These are phyloP conservation scores for Rhynchosporium secalis DNA, from an alignment of 2,329 filamentous ascomycete species.

Conservation along the genomic window DNA sequence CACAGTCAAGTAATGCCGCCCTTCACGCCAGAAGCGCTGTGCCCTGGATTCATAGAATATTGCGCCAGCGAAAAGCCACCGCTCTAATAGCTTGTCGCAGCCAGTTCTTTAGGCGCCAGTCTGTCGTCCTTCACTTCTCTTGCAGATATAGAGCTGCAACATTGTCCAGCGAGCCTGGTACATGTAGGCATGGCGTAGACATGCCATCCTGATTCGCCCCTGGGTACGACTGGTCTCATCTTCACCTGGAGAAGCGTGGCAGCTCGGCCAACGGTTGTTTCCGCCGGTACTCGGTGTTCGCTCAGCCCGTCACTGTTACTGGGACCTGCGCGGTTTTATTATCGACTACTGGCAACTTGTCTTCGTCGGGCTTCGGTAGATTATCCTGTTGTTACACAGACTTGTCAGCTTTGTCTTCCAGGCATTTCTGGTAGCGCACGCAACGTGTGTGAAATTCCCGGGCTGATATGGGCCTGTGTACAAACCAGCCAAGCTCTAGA, in stretches of 20 bases:
- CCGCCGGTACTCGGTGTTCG: constrained; percentile 1
- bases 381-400: constrained; percentile 46
- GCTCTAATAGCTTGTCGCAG: neutral
- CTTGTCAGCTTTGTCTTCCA: neutral
- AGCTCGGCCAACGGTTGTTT: neutral
- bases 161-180: neutral
- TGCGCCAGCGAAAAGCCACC: neutral
- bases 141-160: neutral
- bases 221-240: constrained; percentile 6
- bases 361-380: constrained; percentile 46
- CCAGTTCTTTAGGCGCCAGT: constrained; percentile 4
- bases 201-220: neutral
- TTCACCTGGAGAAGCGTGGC: neutral
- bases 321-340: constrained; percentile 22
- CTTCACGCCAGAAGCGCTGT: constrained; percentile 8
- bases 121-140: neutral
- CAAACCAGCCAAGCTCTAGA: neutral
- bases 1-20: neutral
- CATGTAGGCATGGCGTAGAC: neutral
- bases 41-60: neutral
- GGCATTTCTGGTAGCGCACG: neutral
- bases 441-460: no score
- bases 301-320: constrained; percentile 25
- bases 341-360: constrained; percentile 14
- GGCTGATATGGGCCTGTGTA: neutral